A percentile compares a stretch with the other conserved stretches of the same genome.
Evolutionary conservation across 2,329 filamentous ascomycete genomes (phyloP).

Genomic region (Penicillium sp.): DNA sequence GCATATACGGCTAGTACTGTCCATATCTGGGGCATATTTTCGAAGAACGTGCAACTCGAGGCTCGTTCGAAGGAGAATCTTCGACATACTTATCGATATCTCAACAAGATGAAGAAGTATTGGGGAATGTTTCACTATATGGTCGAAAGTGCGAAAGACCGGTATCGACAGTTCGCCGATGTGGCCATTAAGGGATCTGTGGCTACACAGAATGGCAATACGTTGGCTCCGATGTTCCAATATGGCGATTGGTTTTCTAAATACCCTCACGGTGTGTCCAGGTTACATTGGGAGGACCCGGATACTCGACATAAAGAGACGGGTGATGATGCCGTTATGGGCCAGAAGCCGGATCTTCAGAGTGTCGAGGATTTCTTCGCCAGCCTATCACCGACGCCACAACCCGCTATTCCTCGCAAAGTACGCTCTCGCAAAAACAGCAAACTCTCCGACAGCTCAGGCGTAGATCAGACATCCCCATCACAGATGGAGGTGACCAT

Average conservation of each 20-base stretch:
- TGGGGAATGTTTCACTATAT: conserved; percentile 99
- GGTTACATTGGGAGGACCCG: conserved; percentile 79
- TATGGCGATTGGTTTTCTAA: conserved; percentile 98
- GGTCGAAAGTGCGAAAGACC: conserved; percentile 85
- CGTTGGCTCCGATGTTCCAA: conserved; percentile 73
- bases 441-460: conserved; percentile 24
- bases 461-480: conserved; percentile 28
- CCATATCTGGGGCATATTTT: conserved; percentile 91
- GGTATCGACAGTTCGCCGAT: conserved; percentile 83
- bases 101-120: conserved; percentile 93
- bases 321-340: conserved; percentile 82
- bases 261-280: conserved; percentile 88
- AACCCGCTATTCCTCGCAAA: conserved; percentile 49
- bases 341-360: conserved; percentile 85
- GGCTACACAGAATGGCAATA: conserved; percentile 35
- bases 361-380: conserved; percentile 95
- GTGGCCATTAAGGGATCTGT: conserved; percentile 66
- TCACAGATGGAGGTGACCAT: conserved; percentile 31
- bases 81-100: conserved; percentile 82
- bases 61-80: conserved; percentile 79
- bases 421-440: conserved; percentile 29
- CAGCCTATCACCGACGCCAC: conserved; percentile 65
- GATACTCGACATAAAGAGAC: conserved; percentile 70
- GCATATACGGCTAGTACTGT: conserved; percentile 91
- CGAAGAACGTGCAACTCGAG: conserved; percentile 74